A percentile compares a stretch with the other conserved stretches of the same genome.
These are phyloP conservation scores for Mortierella sp. DNA, from an alignment of 371 early-diverging fungal genomes.

Conservation along the genomic window DNA sequence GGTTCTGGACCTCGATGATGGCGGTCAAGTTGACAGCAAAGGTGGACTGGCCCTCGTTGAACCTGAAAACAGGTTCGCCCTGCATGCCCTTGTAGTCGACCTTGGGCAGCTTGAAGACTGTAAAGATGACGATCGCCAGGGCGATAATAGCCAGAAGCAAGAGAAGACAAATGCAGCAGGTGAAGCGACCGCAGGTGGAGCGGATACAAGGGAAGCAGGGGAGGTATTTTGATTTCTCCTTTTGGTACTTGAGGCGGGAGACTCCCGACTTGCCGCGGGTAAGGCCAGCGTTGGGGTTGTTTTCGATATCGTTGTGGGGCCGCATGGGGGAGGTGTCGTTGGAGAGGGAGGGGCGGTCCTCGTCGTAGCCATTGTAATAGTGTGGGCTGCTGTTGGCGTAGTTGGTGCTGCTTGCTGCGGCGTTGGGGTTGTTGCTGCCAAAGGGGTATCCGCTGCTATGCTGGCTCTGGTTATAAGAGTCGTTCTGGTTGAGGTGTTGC, in stretches of 20 bases:
- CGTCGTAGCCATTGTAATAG: constrained; percentile 57
- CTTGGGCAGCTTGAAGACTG: constrained; percentile 50
- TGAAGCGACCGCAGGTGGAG: constrained; percentile 53
- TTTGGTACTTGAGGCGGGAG: constrained; percentile 45
- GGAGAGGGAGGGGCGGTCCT: constrained; percentile 53
- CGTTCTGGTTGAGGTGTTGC: constrained; percentile 33
- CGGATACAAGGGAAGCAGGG: constrained; percentile 54
- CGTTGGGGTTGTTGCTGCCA: constrained; percentile 24
- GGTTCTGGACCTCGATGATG: constrained; percentile 65
- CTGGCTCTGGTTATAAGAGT: not conserved
- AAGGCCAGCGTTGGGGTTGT: constrained; percentile 27
- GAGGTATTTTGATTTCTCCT: constrained; percentile 50
- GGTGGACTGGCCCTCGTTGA: constrained; percentile 34
- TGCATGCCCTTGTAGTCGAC: constrained; percentile 41
- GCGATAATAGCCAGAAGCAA: constrained; percentile 44
- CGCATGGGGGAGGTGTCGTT: constrained; percentile 57
- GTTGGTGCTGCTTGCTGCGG: constrained; percentile 14
- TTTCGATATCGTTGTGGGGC: constrained; percentile 32
- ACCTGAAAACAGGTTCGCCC: constrained; percentile 14
- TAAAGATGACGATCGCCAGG: constrained; percentile 40
- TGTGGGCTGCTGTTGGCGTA: constrained; percentile 15
- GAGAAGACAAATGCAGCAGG: constrained; percentile 49
- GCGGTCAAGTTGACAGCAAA: constrained; percentile 28
- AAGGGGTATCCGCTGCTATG: constrained; percentile 3
- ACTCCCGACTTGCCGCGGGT: constrained; percentile 41